phyloP scores from a whole-genome alignment of 306 rosid species.

The Dryas drummondii region DNA sequence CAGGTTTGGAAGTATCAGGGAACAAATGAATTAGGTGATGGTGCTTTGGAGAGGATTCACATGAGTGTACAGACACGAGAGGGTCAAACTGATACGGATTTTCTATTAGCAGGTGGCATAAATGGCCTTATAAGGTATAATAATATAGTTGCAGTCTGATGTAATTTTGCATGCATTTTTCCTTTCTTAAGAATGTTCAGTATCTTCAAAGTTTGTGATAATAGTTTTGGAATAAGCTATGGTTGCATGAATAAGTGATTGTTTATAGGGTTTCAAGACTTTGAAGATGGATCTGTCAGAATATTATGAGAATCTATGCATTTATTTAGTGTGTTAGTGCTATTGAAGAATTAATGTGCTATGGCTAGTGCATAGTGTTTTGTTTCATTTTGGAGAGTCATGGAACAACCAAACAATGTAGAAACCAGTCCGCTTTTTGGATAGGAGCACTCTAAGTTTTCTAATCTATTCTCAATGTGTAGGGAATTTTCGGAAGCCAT shows the following conservation, averaged over 20 bases:
- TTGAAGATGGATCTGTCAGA: background rate
- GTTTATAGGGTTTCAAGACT: background rate
- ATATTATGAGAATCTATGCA: background rate
- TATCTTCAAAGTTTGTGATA: background rate
- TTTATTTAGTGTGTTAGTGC: background rate
- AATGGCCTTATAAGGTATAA: slow-evolving; percentile 66
- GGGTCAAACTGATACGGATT: slow-evolving; percentile 56
- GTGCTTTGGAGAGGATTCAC: slow-evolving; percentile 62
- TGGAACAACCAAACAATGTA: background rate
- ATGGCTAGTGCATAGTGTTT: background rate
- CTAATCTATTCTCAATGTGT: background rate
- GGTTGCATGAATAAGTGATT: background rate
- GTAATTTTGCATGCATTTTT: slow-evolving; percentile 5
- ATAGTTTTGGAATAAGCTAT: background rate
- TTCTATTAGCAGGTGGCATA: slow-evolving; percentile 56
- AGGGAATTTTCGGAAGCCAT: background rate
- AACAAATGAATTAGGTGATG: slow-evolving; percentile 45
- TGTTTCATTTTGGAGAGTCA: background rate
- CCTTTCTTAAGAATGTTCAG: background rate
- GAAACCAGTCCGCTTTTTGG: background rate
- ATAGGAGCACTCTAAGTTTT: background rate
- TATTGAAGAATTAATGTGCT: no score
- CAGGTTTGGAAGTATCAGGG: slow-evolving; percentile 80
- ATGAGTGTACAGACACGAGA: slow-evolving; percentile 50
- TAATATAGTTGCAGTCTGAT: background rate